Conservation (phyloP, 2,329 filamentous ascomycete species). For the Eurotiales sp. region DNA sequence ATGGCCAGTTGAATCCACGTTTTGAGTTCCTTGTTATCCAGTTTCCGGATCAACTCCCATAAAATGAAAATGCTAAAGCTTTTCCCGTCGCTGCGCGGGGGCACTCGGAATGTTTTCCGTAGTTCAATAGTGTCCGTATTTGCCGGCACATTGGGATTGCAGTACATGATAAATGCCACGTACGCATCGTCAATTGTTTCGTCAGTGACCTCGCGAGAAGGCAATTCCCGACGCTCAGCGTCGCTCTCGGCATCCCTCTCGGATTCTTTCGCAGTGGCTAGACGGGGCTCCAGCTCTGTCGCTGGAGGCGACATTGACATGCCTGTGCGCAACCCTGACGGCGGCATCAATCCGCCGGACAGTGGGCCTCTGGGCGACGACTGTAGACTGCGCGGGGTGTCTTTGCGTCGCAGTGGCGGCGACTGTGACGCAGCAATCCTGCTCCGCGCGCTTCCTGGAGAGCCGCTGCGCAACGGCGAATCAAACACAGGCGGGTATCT, state of each 20-base stretch:
- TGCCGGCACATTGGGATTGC: slow-evolving; percentile 76
- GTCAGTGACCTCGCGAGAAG: slow-evolving; percentile 64
- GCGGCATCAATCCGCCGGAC: slow-evolving; percentile 23
- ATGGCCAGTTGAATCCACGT: slow-evolving; percentile 88
- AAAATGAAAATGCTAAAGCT: slow-evolving; percentile 74
- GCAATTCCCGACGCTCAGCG: slow-evolving; percentile 54
- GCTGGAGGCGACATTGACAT: slow-evolving; percentile 40
- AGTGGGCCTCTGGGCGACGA: slow-evolving; percentile 34
- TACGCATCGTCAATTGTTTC: slow-evolving; percentile 77
- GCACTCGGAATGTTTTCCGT: slow-evolving; percentile 70
- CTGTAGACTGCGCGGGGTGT: slow-evolving; percentile 35
- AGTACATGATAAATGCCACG: slow-evolving; percentile 80
- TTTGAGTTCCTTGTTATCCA: slow-evolving; percentile 80
- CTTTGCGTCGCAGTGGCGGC: slow-evolving; percentile 35
- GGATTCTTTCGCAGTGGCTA: slow-evolving; percentile 27
- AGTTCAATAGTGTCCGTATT: slow-evolving; percentile 67
- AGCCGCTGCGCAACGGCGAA: slow-evolving; percentile 33
- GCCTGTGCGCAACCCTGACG: slow-evolving; percentile 28
- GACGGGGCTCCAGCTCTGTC: slow-evolving; percentile 28
- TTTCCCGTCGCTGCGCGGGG: slow-evolving; percentile 84
- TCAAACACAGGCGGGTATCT: slow-evolving; percentile 34
- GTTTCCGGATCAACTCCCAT: slow-evolving; percentile 72
- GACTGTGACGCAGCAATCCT: slow-evolving; percentile 30
- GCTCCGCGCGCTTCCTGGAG: slow-evolving; percentile 34
- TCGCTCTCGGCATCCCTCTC: slow-evolving; percentile 19